Evolutionary conservation across 2,329 filamentous ascomycete species (phyloP).

Genomic region (Colletotrichum endophyticum): DNA sequence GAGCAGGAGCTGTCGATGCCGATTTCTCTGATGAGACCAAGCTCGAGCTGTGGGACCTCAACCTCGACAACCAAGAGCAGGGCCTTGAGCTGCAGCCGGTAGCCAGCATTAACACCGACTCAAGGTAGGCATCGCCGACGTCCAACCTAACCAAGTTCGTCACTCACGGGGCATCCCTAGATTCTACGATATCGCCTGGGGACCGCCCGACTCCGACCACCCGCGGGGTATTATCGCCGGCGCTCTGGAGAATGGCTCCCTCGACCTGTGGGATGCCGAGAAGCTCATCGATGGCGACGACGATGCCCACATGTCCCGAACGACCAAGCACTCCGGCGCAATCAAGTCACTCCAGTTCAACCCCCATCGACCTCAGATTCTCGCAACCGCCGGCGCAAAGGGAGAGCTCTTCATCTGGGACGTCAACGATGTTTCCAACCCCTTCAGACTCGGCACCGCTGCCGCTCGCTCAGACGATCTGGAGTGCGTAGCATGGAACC

Average conservation of each 20-base stretch:
- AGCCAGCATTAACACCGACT: constrained; percentile 84
- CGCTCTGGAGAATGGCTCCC: constrained; percentile 90
- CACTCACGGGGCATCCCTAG: constrained; percentile 48
- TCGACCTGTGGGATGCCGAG: constrained; percentile 92
- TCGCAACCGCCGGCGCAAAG: constrained; percentile 92
- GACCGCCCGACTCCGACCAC: constrained; percentile 77
- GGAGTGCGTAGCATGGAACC: constrained; percentile 97
- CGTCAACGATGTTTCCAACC: constrained; percentile 85
- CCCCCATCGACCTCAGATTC: constrained; percentile 84
- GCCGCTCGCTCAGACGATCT: constrained; percentile 93
- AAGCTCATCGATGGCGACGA: constrained; percentile 62
- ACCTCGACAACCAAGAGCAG: constrained; percentile 76
- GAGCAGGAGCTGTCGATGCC: constrained; percentile 92
- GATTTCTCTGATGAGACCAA: constrained; percentile 98
- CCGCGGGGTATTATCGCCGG: constrained; percentile 91
- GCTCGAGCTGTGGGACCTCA: constrained; percentile 94
- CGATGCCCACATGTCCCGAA: constrained; percentile 84
- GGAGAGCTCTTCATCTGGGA: constrained; percentile 97
- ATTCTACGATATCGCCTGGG: constrained; percentile 98
- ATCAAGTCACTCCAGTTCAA: constrained; percentile 98
- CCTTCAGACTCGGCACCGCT: constrained; percentile 86
- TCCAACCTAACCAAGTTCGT: background rate
- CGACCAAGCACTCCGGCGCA: constrained; percentile 87
- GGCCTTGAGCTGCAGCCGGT: constrained; percentile 85
- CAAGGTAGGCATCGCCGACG: constrained; percentile 65